phyloP scores from a whole-genome alignment of 108 stramenopile genomes.

The Skeletonema potamos region DNA sequence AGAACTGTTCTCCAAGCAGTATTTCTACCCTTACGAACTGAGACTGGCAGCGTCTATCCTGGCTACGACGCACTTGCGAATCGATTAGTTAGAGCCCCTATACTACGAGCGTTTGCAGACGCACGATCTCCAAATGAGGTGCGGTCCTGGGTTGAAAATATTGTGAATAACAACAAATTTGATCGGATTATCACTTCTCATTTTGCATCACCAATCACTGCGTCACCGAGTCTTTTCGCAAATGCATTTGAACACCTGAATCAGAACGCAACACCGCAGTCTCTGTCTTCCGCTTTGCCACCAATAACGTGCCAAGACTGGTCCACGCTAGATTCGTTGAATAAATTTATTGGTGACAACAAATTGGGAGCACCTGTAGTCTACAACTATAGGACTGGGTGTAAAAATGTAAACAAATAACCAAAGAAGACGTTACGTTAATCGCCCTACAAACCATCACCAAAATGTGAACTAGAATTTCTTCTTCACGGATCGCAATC shows the following conservation, averaged over 20 bases:
- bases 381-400: constrained; percentile 53
- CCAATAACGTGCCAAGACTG: constrained; percentile 64
- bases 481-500: constrained; percentile 67
- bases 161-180: constrained; percentile 42
- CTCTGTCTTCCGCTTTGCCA: constrained; percentile 26
- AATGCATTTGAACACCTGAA: constrained; percentile 46
- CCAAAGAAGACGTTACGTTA: not conserved
- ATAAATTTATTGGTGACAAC: constrained; percentile 52
- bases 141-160: constrained; percentile 40
- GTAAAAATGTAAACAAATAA: constrained; percentile 2
- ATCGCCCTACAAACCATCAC: not conserved
- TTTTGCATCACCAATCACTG: constrained; percentile 64
- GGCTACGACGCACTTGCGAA: constrained; percentile 52
- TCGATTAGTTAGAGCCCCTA: constrained; percentile 59
- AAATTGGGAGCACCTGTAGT: constrained; percentile 53
- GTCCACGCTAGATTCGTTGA: constrained; percentile 54
- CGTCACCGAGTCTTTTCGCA: constrained; percentile 30
- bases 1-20: constrained; percentile 59
- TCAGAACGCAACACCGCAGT: not conserved
- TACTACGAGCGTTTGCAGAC: constrained; percentile 62
- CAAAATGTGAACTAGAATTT: not conserved
- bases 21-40: constrained; percentile 51
- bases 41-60: constrained; percentile 32
- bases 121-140: constrained; percentile 53
- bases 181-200: constrained; percentile 65